Evolutionary conservation across 768 basidiomycete genomes (phyloP).

Genomic region (Leccinum ochraceum): DNA sequence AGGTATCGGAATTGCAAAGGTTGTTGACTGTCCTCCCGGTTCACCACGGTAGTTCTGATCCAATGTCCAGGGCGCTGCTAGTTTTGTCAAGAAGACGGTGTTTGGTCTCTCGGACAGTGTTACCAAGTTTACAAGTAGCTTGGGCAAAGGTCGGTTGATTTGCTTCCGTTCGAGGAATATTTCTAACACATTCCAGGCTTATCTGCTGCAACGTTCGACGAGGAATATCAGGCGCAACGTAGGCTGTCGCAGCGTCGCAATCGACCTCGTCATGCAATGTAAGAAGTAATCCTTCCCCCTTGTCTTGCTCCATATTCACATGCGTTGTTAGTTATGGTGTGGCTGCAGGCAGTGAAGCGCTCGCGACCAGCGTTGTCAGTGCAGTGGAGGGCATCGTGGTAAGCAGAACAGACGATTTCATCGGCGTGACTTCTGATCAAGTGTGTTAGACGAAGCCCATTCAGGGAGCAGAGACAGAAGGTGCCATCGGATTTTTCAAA

Average conservation of each 20-base stretch:
- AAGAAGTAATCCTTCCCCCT: conserved; percentile 25
- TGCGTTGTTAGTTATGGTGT: conserved; percentile 77
- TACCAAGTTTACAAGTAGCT: conserved; percentile 97
- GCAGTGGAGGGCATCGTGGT: conserved; percentile 96
- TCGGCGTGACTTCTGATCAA: conserved; percentile 3
- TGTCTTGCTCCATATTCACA: neutral
- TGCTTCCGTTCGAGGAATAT: neutral
- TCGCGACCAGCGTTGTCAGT: conserved; percentile 92
- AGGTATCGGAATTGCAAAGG: conserved; percentile 93
- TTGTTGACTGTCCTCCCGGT: conserved; percentile 28
- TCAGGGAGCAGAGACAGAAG: conserved; percentile 93
- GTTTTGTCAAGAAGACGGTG: conserved; percentile 98
- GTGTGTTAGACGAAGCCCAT: conserved; percentile 84
- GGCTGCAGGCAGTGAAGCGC: conserved; percentile 88
- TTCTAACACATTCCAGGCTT: conserved; percentile 55
- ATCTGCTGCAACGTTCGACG: conserved; percentile 95
- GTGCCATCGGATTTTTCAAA: conserved; percentile 96
- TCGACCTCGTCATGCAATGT: conserved; percentile 95
- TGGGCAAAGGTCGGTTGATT: conserved; percentile 77
- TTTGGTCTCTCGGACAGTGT: conserved; percentile 95
- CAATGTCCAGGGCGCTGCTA: conserved; percentile 81
- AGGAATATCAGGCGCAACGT: conserved; percentile 90
- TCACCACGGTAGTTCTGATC: conserved; percentile 14
- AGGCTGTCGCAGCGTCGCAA: conserved; percentile 90
- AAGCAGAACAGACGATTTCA: conserved; percentile 25